Evolutionary conservation across 352 stramenopile genomes (phyloP).

Genomic region (Phytophthora melonis): DNA sequence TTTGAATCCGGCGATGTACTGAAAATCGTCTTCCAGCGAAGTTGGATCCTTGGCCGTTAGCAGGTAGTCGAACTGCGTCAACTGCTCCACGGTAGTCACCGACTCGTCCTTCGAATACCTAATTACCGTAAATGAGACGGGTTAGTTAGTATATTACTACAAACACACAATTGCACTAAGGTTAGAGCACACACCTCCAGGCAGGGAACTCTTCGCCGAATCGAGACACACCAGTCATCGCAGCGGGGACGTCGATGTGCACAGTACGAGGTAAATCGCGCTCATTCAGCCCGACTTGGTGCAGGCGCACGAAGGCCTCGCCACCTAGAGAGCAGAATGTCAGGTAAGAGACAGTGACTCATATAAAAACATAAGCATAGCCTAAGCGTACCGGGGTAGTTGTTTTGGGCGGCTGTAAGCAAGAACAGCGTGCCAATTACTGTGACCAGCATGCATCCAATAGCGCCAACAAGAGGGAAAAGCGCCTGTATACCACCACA

Average conservation of each 20-base stretch:
- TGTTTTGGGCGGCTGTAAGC: conserved; percentile 80
- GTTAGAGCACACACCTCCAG: conserved; percentile 64
- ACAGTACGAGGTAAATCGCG: conserved; percentile 53
- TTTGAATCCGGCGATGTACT: conserved; percentile 57
- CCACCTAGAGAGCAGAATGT: conserved; percentile 52
- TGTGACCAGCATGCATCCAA: conserved; percentile 59
- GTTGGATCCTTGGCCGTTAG: conserved; percentile 58
- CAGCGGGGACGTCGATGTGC: conserved; percentile 94
- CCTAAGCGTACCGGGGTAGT: conserved; percentile 91
- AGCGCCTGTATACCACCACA: conserved; percentile 37
- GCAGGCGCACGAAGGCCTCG: conserved; percentile 68
- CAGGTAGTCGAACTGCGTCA: conserved; percentile 71
- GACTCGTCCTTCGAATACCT: conserved; percentile 87
- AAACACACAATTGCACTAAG: neutral
- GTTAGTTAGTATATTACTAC: neutral
- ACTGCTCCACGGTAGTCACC: conserved; percentile 50
- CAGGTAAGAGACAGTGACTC: neutral
- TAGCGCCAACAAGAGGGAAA: conserved; percentile 63
- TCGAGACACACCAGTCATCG: conserved; percentile 95
- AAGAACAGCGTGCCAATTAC: conserved; percentile 63
- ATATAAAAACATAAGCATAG: neutral
- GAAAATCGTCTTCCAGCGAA: conserved; percentile 50
- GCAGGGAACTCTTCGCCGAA: conserved; percentile 84
- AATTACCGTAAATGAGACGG: neutral
- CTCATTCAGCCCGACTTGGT: conserved; percentile 52